Base-by-base conservation (phyloP, 805 yeast species). In the Ogataea salicorniae region DNA sequence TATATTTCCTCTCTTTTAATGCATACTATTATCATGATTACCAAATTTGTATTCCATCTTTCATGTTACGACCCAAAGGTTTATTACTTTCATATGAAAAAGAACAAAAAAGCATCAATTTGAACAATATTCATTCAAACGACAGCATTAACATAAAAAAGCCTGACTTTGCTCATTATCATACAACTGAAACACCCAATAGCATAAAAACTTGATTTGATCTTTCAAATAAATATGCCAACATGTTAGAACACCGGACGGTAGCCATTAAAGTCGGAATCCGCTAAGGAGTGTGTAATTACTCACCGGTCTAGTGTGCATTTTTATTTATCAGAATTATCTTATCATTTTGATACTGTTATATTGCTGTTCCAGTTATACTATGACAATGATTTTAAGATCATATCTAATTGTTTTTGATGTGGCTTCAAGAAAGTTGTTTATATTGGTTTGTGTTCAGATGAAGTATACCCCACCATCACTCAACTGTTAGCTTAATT, bases 201-300 rank as follows among this genome's bases (percentile, higher is more conserved):
- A 26, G 6, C 31, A 9, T 9, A 9, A 11, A 9, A 26, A 9
- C 9, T 3, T 26, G 1, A 9, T 26, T 26, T 26, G 31, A 26
- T 26, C 11, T 11, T 9, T 4, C 11, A 26, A 26, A 6, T 26
- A 6, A 26, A 26, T 26, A 26, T 26, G 23, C 23, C 20, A 34
- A 37, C 53, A 53, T 49, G 57, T 64, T 60, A 68, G 72, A 66
- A 66, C 63, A 69, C 74, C 74, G 77, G 77, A 72, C 77, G 77
- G 77, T 74, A 69, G 79, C 78, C 72, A 62, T 65, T 63, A 69
- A 70, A 69, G 74, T 67, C 64, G 75, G 76, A 70, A 74, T 72
- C 76, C 77, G 75, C 77, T 72, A 73, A 73, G 78, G 77, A 72
- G 70, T 72, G 73, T 67, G 72, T 64, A 63, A 67, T 67, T 66